Percentiles rank a stretch among this genome's conserved stretches.
These are phyloP conservation scores for Casuarina cunninghamiana DNA, from an alignment of 306 rosid species.

Conservation along the genomic window DNA sequence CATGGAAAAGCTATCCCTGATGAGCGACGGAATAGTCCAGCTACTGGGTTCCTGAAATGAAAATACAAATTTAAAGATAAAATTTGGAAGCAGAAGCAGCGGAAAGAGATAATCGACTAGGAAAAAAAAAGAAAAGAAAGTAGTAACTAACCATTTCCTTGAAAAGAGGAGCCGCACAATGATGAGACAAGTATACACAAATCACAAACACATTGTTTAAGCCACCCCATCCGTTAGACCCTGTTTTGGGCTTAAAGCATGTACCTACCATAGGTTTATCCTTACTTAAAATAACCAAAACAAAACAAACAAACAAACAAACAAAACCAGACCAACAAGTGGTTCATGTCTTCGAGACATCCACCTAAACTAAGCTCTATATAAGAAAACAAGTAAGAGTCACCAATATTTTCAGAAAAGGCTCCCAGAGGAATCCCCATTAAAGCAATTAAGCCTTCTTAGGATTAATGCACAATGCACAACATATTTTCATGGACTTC, in stretches of 20 bases:
- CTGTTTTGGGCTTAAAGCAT: constrained; percentile 30
- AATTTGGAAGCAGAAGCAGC: background rate
- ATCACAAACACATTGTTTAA: background rate
- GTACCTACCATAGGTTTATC: constrained; percentile 15
- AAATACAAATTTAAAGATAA: background rate
- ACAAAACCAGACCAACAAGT: too few relatives aligned
- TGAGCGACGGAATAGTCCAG: constrained; percentile 69
- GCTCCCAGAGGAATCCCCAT: too few relatives aligned
- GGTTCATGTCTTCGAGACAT: too few relatives aligned
- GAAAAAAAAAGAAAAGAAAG: constrained; percentile 8
- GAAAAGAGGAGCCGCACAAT: constrained; percentile 86
- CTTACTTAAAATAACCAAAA: too few relatives aligned
- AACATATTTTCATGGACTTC: constrained; percentile 19
- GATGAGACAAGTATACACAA: constrained; percentile 45
- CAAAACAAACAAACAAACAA: too few relatives aligned
- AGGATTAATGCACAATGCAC: too few relatives aligned
- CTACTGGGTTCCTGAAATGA: constrained; percentile 62
- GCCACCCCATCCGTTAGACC: constrained; percentile 10
- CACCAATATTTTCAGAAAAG: too few relatives aligned
- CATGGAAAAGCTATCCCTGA: constrained; percentile 92
- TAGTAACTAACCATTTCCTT: constrained; percentile 51
- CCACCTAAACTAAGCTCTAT: too few relatives aligned
- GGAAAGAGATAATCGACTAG: background rate
- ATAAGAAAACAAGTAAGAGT: too few relatives aligned
- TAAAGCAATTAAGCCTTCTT: too few relatives aligned